These are phyloP conservation scores for Fusarium coicis DNA, from an alignment of 2,329 filamentous ascomycete genomes.

Conservation along the genomic window DNA sequence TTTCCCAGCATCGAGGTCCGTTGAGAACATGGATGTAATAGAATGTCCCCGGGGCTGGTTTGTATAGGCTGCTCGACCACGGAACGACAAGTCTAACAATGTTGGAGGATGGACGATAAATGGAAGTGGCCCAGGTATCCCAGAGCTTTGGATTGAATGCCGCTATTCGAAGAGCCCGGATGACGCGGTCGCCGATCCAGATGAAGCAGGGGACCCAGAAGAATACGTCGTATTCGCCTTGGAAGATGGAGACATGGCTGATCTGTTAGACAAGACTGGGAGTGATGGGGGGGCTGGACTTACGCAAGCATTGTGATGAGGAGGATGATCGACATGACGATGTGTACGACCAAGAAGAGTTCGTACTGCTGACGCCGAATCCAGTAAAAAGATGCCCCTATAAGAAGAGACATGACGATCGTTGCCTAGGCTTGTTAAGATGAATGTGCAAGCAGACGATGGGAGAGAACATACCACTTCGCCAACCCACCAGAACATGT, in stretches of 20 bases:
- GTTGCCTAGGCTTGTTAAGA: conserved; percentile 48
- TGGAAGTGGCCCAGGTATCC: conserved; percentile 48
- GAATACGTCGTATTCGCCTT: conserved; percentile 58
- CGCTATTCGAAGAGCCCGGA: conserved; percentile 56
- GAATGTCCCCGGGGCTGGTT: conserved; percentile 54
- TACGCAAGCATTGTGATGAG: conserved; percentile 63
- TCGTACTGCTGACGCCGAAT: conserved; percentile 65
- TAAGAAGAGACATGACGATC: conserved; percentile 56
- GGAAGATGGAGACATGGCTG: conserved; percentile 64
- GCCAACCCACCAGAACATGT: conserved; percentile 63
- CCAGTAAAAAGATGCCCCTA: conserved; percentile 61
- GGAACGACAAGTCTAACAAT: conserved; percentile 56
- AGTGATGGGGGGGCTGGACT: conserved; percentile 27
- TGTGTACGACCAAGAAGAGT: conserved; percentile 60
- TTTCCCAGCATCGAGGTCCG: conserved; percentile 57
- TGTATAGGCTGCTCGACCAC: conserved; percentile 48
- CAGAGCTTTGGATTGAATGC: conserved; percentile 54
- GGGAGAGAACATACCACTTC: conserved; percentile 52
- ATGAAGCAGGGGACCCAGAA: conserved; percentile 61
- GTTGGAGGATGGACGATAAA: conserved; percentile 53
- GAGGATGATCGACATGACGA: conserved; percentile 61
- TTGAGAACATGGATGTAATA: conserved; percentile 59
- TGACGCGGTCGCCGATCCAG: conserved; percentile 61
- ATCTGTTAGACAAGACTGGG: background rate
- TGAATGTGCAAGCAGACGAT: fast-evolving